These are phyloP conservation scores for Liriodendron chinense DNA, from an alignment of 164 flowering plant genomes.

Conservation along the genomic window DNA sequence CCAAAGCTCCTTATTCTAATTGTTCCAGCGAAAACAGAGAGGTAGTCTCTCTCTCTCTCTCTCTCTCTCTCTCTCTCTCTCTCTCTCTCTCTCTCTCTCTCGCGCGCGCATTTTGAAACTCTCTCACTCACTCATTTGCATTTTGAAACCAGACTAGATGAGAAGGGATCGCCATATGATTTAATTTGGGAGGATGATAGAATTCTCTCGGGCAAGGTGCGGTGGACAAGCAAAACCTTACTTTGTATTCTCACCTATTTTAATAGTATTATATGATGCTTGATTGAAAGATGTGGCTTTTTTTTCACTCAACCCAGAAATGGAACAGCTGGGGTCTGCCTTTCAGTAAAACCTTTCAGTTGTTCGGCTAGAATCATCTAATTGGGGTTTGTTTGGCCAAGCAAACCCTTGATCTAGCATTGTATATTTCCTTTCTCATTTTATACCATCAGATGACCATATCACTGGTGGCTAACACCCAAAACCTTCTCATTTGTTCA, in stretches of 20 bases:
- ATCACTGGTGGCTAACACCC: conserved; percentile 5
- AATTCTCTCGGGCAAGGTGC: conserved; percentile 61
- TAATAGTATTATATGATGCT: too few species aligned
- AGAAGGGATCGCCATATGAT: conserved; percentile 37
- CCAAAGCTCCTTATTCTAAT: conserved; percentile 88
- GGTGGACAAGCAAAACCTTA: not conserved
- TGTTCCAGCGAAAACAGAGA: conserved; percentile 73
- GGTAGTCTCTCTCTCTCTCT: conserved; percentile 30
- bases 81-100: not conserved
- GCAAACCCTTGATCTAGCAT: not conserved
- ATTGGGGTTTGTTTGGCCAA: not conserved
- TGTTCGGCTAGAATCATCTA: not conserved
- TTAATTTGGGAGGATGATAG: conserved; percentile 64
- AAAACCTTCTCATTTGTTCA: conserved; percentile 21
- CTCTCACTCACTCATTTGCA: not conserved
- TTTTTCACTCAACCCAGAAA: too few species aligned
- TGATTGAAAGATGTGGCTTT: too few species aligned
- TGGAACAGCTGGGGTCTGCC: not conserved
- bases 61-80: not conserved
- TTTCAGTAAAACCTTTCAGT: too few species aligned
- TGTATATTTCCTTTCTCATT: not conserved
- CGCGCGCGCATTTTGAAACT: too few species aligned
- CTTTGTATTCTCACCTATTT: conserved; percentile 3
- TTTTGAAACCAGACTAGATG: conserved; percentile 51
- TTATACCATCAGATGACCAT: not conserved